Percentiles rank a stretch among this genome's conserved stretches.
phyloP scores from a whole-genome alignment of 768 basidiomycete species.

The Rhodotorula kratochvilovae region DNA sequence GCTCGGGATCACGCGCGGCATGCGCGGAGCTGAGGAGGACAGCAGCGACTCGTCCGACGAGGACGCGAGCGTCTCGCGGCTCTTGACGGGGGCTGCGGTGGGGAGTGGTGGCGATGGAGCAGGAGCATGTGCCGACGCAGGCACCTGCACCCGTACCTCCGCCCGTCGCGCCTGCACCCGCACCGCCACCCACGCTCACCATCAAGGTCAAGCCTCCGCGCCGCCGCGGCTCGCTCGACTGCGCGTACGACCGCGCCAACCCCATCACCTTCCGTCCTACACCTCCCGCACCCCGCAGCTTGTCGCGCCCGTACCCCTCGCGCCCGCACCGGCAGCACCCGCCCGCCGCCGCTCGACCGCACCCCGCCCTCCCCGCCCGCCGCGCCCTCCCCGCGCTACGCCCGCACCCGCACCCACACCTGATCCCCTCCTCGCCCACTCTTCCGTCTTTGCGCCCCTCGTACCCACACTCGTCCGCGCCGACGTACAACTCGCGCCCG shows the following conservation, averaged over 20 bases:
- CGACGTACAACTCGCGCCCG: background rate
- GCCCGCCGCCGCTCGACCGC: background rate
- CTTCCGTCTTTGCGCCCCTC: background rate
- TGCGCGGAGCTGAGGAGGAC: background rate
- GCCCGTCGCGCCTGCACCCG: no score
- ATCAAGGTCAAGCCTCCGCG: background rate
- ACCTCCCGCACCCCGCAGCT: no score
- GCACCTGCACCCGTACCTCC: background rate
- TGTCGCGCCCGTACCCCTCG: background rate
- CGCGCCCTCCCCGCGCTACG: background rate
- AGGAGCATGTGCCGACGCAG: background rate
- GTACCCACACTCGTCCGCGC: background rate
- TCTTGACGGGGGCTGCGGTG: background rate
- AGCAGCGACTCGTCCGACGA: background rate
- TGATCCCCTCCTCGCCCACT: background rate
- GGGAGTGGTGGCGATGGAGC: background rate
- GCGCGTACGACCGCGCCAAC: constrained; percentile 8
- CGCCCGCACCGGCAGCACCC: background rate
- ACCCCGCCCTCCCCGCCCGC: no score
- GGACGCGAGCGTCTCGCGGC: background rate
- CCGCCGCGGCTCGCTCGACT: background rate
- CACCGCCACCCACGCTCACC: background rate
- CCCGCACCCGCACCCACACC: no score
- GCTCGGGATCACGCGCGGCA: background rate
- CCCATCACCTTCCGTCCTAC: background rate